phyloP scores from a whole-genome alignment of 257 asterid species.

The Solanum pinnatisectum region DNA sequence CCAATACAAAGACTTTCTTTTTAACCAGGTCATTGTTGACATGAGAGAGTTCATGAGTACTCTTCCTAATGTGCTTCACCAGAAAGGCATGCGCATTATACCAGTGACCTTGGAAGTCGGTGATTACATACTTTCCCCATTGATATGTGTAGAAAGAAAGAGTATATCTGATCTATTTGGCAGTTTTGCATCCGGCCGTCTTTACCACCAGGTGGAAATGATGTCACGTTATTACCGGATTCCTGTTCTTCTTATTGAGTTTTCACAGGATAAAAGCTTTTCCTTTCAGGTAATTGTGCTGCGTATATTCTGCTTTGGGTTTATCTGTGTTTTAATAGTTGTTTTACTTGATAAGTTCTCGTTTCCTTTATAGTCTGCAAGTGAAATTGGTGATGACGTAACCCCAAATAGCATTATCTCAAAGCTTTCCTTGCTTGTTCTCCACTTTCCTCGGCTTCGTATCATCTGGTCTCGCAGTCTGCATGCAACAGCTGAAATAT shows the following conservation, averaged over 20 bases:
- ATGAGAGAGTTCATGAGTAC: constrained; percentile 99
- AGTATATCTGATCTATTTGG: constrained; percentile 90
- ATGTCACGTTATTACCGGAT: constrained; percentile 91
- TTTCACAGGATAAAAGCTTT: constrained; percentile 96
- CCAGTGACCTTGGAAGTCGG: constrained; percentile 98
- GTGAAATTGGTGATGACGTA: constrained; percentile 88
- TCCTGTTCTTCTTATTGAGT: constrained; percentile 95
- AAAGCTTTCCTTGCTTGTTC: constrained; percentile 79
- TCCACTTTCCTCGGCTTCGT: constrained; percentile 96
- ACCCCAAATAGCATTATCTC: constrained; percentile 87
- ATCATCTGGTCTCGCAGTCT: constrained; percentile 94
- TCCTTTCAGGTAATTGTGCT: constrained; percentile 67
- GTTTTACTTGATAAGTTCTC: background rate
- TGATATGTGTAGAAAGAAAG: constrained; percentile 89
- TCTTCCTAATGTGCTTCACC: constrained; percentile 94
- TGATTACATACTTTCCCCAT: constrained; percentile 91
- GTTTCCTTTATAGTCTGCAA: constrained; percentile 57
- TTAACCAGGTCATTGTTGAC: constrained; percentile 80
- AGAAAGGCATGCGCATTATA: constrained; percentile 78
- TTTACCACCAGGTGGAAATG: constrained; percentile 93
- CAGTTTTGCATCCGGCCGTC: constrained; percentile 94
- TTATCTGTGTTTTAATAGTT: background rate
- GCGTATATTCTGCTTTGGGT: background rate
- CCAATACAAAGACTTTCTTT: background rate
- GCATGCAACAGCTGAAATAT: constrained; percentile 92